Conservation (phyloP, 257 asterid species). For the Petunia secreta region DNA sequence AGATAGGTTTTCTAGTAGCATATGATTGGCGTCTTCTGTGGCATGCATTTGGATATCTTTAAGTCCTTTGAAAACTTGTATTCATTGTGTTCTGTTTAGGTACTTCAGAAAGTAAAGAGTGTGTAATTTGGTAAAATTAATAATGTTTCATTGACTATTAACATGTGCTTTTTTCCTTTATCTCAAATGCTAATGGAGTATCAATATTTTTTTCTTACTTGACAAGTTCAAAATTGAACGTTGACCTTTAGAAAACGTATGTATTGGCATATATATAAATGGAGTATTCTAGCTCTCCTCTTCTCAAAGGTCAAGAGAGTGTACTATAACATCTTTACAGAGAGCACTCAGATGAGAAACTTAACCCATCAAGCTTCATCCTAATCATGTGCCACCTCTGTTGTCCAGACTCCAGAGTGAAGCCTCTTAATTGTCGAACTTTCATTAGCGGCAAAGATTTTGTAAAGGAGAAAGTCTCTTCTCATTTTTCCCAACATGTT, state of each 20-base stretch:
- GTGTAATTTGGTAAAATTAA: neutral
- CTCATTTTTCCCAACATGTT: neutral
- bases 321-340: neutral
- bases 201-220: neutral
- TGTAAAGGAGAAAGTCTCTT: neutral
- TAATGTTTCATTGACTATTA: neutral
- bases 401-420: neutral
- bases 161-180: neutral
- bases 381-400: neutral
- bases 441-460: neutral
- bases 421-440: neutral
- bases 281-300: conserved; percentile 15
- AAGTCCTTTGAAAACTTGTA: neutral
- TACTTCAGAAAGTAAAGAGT: neutral
- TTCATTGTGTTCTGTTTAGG: neutral
- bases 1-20: conserved; percentile 16
- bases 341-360: neutral
- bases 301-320: neutral
- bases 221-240: neutral
- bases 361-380: conserved; percentile 11
- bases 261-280: conserved; percentile 6
- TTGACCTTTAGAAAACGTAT: neutral
- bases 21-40: neutral
- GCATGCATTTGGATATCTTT: neutral
- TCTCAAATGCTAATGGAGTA: conserved; percentile 16